A percentile compares a stretch with the other conserved stretches of the same genome.
These are phyloP conservation scores for Phytophthora lateralis DNA, from an alignment of 352 stramenopile species.

Conservation along the genomic window DNA sequence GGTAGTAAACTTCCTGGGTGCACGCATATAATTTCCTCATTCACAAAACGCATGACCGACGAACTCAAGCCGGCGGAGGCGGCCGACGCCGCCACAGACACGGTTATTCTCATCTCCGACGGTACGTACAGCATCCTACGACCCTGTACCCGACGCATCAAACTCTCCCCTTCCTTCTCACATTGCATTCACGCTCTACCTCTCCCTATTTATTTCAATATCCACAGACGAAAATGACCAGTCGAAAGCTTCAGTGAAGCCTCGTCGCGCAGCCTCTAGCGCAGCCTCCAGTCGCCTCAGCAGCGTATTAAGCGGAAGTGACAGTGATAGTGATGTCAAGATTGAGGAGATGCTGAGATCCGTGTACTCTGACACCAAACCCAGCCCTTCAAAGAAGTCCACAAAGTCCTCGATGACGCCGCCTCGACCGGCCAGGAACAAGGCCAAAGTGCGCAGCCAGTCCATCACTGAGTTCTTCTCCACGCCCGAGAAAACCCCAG, in stretches of 20 bases:
- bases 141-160: not conserved
- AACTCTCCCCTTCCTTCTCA: constrained; percentile 5
- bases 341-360: constrained; percentile 33
- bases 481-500: constrained; percentile 19
- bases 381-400: constrained; percentile 10
- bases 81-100: constrained; percentile 18
- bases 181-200: not conserved
- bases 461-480: constrained; percentile 30
- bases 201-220: not conserved
- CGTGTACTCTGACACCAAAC: constrained; percentile 11
- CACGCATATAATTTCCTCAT: not conserved
- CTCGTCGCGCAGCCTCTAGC: constrained; percentile 14
- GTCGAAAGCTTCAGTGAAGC: constrained; percentile 1
- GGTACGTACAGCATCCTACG: constrained; percentile 20
- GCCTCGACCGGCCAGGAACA: constrained; percentile 8
- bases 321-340: constrained; percentile 41
- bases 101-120: constrained; percentile 60
- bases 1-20: not conserved
- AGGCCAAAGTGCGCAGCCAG: constrained; percentile 24
- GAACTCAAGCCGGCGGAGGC: constrained; percentile 26
- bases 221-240: constrained; percentile 30
- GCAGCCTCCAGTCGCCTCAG: constrained; percentile 8
- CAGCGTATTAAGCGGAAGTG: constrained; percentile 36
- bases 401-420: constrained; percentile 10
- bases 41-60: constrained; percentile 14